phyloP scores from a whole-genome alignment of 768 basidiomycete genomes.

The Pulveroboletus sp. region DNA sequence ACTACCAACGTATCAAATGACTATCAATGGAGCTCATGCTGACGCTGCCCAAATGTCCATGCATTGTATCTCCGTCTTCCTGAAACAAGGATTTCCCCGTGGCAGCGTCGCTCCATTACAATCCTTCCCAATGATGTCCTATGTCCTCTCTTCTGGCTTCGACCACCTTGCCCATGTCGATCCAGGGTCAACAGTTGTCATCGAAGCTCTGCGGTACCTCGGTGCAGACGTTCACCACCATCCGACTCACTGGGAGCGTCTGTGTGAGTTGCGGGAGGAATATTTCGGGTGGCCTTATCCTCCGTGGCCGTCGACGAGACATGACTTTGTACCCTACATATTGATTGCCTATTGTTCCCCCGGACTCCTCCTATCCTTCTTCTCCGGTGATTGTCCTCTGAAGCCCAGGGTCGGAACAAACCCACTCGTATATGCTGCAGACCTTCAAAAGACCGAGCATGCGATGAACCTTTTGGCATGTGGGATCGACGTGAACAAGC shows the following conservation, averaged over 20 bases:
- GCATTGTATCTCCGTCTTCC: neutral
- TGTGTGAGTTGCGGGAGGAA: neutral
- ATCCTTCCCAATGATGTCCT: neutral
- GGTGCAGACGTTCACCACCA: neutral
- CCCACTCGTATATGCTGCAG: conserved; percentile 7
- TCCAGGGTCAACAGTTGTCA: neutral
- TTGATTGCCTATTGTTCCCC: conserved; percentile 1
- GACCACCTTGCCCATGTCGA: too few relatives aligned
- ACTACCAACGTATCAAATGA: neutral
- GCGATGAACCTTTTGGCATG: neutral
- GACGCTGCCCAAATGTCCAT: too few relatives aligned
- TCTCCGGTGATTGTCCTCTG: neutral
- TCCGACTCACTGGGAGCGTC: too few relatives aligned
- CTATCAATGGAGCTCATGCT: neutral
- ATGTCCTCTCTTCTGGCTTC: too few relatives aligned
- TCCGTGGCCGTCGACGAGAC: neutral
- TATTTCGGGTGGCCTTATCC: neutral
- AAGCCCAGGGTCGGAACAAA: too few relatives aligned
- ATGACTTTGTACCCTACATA: too few relatives aligned
- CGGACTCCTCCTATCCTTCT: neutral
- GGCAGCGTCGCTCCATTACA: neutral
- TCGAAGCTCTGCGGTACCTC: neutral
- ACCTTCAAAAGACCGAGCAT: conserved; percentile 2
- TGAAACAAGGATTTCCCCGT: neutral
- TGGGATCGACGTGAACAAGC: neutral